Evolutionary conservation across 2,329 filamentous ascomycete genomes (phyloP), one percentile per base, ranked within the genome.

Genomic region (Pseudocercospora macadamiae): DNA sequence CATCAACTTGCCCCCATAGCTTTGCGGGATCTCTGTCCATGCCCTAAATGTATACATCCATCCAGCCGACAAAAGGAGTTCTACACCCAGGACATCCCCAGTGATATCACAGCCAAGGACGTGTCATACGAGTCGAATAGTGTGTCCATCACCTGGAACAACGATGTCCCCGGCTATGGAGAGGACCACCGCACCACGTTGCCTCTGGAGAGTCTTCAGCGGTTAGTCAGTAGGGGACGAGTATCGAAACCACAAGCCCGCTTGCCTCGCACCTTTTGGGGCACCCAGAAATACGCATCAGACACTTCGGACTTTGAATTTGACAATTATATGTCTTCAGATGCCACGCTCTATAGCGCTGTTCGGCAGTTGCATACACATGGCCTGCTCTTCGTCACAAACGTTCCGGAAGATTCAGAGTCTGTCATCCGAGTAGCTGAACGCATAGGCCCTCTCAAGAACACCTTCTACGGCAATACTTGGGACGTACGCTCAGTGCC

Each of bases 391-490:
- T 91, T 96, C 73, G 74, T 97, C 25, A 85, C 83, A 49, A 83
- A 85, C 60, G 88, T 96, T 4, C 93, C 93, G 0, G 79, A 86
- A 8, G 56, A 65, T 8, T 67, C 69, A 45, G 60, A 67, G 7
- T 70, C 70, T 1, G 88, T 97, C 3, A 81, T 84, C 36, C 76
- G 80, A 19, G 86, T 97, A 58, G 89, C 87, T 2, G 79, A 81
- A 3, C 84, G 87, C 52, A 89, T 97, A 59, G 93, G 92, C 1
- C 84, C 84, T 30, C 77, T 97, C 23, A 89, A 91, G 69, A 87
- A 91, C 67, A 95, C 93, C 6, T 95, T 97, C 71, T 97, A 97
- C 74, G 95, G 95, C 39, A 80, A 83, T 66, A 96, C 91, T 0
- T 97, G 93, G 86, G 89, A 97, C 74, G 93, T 97, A 10, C 85